Evolutionary conservation across 441 rosid species (phyloP).

Genomic region (Mallotus repandus): DNA sequence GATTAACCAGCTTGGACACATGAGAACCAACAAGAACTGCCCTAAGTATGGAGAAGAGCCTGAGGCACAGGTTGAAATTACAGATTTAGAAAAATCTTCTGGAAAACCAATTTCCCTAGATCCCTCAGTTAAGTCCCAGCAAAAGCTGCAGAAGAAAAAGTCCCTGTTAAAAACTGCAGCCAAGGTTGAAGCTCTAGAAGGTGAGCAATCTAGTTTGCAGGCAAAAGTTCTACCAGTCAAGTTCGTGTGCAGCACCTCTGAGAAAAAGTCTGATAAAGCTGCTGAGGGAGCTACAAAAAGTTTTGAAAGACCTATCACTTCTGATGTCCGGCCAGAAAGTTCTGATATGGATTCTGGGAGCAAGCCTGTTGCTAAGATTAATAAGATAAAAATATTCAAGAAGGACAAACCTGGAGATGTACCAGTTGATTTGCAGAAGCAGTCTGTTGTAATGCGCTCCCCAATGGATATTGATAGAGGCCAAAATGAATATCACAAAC

Average conservation of each 20-base stretch:
- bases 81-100: slow-evolving; percentile 55
- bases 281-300: slow-evolving; percentile 44
- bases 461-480: slow-evolving; percentile 54
- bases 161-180: slow-evolving; percentile 40
- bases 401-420: slow-evolving; percentile 60
- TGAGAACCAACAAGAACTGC: slow-evolving; percentile 99
- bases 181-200: slow-evolving; percentile 56
- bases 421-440: slow-evolving; percentile 60
- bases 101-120: slow-evolving; percentile 57
- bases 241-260: slow-evolving; percentile 69
- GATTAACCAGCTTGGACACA: slow-evolving; percentile 85
- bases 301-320: slow-evolving; percentile 48
- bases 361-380: slow-evolving; percentile 55
- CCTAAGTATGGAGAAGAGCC: slow-evolving; percentile 88
- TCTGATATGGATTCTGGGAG: slow-evolving; percentile 56
- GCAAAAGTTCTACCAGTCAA: slow-evolving; percentile 64
- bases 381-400: slow-evolving; percentile 70
- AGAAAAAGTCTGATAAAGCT: slow-evolving; percentile 52
- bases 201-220: slow-evolving; percentile 55
- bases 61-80: slow-evolving; percentile 53
- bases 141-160: slow-evolving; percentile 63
- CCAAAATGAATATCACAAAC: slow-evolving; percentile 55
- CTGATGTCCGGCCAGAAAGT: slow-evolving; percentile 38
- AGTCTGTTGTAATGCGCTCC: slow-evolving; percentile 53
- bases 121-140: slow-evolving; percentile 51